Evolutionary conservation across 1,284 basidiomycete species (phyloP).

Genomic region (Moesziomyces sp.): DNA sequence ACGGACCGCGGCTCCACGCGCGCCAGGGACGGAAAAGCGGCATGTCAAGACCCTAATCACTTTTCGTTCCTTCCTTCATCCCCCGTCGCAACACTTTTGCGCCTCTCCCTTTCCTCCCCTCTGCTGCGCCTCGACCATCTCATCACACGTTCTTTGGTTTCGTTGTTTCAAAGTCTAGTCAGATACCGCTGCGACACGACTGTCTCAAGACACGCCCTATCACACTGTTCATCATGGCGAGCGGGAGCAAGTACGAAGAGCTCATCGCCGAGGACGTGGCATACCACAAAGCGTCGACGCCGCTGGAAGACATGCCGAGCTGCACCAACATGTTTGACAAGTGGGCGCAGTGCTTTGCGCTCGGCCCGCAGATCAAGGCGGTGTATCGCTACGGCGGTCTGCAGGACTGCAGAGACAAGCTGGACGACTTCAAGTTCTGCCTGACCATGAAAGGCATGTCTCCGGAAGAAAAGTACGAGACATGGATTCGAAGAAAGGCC

Average conservation of each 20-base stretch:
- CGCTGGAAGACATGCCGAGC: slow-evolving; percentile 51
- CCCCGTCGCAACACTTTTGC: too few species aligned
- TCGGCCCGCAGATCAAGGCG: slow-evolving; percentile 83
- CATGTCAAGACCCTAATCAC: too few species aligned
- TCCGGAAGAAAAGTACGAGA: slow-evolving; percentile 79
- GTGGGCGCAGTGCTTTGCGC: slow-evolving; percentile 69
- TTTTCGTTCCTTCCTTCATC: too few species aligned
- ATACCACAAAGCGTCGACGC: slow-evolving; percentile 58
- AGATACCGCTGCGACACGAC: too few species aligned
- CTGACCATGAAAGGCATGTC: slow-evolving; percentile 82
- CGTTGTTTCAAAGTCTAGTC: too few species aligned
- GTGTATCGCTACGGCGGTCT: slow-evolving; percentile 87
- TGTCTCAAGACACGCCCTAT: too few species aligned
- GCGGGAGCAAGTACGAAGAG: slow-evolving; percentile 13
- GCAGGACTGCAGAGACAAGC: slow-evolving; percentile 80
- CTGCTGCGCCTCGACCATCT: slow-evolving; percentile 5
- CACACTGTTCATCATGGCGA: too few species aligned
- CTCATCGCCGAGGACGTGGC: slow-evolving; percentile 51
- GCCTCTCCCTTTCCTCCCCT: too few species aligned
- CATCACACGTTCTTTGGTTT: neutral
- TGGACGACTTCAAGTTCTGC: slow-evolving; percentile 96
- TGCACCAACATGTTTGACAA: slow-evolving; percentile 64
- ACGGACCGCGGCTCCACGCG: too few species aligned
- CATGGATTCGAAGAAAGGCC: slow-evolving; percentile 85
- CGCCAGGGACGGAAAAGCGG: too few species aligned